Percentiles rank a stretch among this genome's conserved stretches.
Conservation (phyloP, 31 red algal species). For the Odonthalia washingtoniensis region DNA sequence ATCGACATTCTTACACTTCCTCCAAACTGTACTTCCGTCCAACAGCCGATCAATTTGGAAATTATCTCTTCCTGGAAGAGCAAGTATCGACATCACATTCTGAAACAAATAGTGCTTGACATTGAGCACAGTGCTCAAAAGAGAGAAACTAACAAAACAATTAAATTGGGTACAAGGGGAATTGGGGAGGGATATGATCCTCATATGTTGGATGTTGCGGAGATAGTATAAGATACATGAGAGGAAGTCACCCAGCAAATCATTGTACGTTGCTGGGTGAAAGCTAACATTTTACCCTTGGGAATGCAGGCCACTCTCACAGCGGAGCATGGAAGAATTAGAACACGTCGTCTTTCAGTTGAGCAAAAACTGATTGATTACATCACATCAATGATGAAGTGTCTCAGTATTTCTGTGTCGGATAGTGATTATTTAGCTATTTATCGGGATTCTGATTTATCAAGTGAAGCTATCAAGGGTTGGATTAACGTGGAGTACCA, state of each 20-base stretch:
- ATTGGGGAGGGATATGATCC: constrained; percentile 4
- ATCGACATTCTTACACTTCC: neutral
- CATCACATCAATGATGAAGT: no score
- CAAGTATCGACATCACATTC: neutral
- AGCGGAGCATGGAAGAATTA: neutral
- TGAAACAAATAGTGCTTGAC: neutral
- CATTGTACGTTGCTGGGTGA: neutral
- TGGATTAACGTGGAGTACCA: no score
- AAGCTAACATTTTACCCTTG: neutral
- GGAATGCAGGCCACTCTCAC: neutral
- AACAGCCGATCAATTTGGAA: neutral
- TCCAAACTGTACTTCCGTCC: neutral
- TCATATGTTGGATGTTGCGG: constrained; percentile 14
- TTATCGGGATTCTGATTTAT: no score
- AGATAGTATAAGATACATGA: constrained; percentile 1
- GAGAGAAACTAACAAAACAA: neutral
- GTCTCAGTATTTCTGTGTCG: no score
- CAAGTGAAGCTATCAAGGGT: no score
- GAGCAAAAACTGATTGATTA: no score
- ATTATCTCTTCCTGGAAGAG: neutral
- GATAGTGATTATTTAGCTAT: no score
- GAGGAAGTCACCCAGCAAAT: neutral
- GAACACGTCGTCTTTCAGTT: no score
- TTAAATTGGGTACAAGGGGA: neutral
- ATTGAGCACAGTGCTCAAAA: neutral